Conservation (phyloP, 2,329 filamentous ascomycete species). For the Pseudogymnoascus sp. region DNA sequence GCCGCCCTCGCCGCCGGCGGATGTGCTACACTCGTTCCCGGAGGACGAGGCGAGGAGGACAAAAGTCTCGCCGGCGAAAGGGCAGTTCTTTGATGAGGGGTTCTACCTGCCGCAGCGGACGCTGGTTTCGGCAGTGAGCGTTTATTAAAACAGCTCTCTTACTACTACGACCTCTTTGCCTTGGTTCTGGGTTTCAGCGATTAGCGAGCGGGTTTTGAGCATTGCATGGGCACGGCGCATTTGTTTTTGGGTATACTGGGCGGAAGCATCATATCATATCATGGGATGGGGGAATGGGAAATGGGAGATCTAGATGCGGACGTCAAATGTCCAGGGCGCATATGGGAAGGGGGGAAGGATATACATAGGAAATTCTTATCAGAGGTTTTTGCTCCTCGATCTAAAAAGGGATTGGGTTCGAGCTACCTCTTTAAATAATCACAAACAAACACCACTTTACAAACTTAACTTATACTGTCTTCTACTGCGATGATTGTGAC, state of each 20-base stretch:
- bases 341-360: neutral
- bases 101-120: slow-evolving; percentile 39
- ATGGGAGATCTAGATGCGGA: neutral
- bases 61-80: slow-evolving; percentile 23
- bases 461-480: neutral
- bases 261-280: neutral
- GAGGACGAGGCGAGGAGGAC: slow-evolving; percentile 25
- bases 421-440: neutral
- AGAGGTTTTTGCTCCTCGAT: neutral
- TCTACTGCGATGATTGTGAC: neutral
- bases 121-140: slow-evolving; percentile 36
- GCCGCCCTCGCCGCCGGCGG: slow-evolving; percentile 46
- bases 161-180: no score
- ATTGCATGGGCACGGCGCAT: neutral
- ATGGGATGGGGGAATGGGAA: neutral
- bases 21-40: slow-evolving; percentile 49
- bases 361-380: neutral
- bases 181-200: neutral
- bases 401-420: neutral
- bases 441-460: neutral
- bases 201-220: neutral
- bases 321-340: neutral
- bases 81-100: slow-evolving; percentile 39
- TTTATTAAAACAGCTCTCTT: no score
- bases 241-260: neutral